Evolutionary conservation across 2,329 filamentous ascomycete genomes (phyloP).

Genomic region (Trichoderma sp.): DNA sequence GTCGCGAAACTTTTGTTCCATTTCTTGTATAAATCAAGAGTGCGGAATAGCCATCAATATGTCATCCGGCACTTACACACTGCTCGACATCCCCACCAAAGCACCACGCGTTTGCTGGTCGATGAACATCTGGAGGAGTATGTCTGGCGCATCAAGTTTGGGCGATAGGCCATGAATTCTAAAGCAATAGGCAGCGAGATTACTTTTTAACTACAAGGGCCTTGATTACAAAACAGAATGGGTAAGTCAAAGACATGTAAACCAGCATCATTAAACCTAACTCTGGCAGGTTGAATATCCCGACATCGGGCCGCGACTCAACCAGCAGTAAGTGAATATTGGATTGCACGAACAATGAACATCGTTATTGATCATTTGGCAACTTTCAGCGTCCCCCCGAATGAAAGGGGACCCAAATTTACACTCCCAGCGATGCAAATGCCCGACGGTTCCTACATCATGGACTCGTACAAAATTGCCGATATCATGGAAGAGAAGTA

Average conservation of each 20-base stretch:
- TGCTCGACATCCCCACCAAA: slow-evolving; percentile 3
- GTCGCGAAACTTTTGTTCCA: not conserved
- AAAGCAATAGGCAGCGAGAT: not conserved
- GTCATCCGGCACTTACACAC: not conserved
- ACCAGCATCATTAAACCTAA: not conserved
- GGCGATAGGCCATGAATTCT: not conserved
- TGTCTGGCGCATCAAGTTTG: not conserved
- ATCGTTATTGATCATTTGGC: not conserved
- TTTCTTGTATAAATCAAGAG: not conserved
- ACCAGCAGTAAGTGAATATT: not conserved
- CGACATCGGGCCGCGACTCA: not conserved
- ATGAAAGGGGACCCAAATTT: not conserved
- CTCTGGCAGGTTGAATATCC: slow-evolving; percentile 3
- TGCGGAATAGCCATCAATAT: not conserved
- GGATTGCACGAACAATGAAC: not conserved
- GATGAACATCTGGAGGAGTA: slow-evolving; percentile 13
- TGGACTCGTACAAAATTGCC: slow-evolving; percentile 13
- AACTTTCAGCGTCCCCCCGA: not conserved
- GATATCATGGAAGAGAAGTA: slow-evolving; percentile 1
- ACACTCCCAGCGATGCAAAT: not conserved
- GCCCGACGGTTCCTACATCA: slow-evolving; percentile 2
- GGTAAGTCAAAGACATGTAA: not conserved
- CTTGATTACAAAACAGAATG: slow-evolving; percentile 12
- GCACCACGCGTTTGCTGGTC: slow-evolving; percentile 6
- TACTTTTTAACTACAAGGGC: not conserved